Evolutionary conservation across 2,329 filamentous ascomycete species (phyloP), one percentile per base, ranked within the genome.

Genomic region (Aspergillus puulaauensis): DNA sequence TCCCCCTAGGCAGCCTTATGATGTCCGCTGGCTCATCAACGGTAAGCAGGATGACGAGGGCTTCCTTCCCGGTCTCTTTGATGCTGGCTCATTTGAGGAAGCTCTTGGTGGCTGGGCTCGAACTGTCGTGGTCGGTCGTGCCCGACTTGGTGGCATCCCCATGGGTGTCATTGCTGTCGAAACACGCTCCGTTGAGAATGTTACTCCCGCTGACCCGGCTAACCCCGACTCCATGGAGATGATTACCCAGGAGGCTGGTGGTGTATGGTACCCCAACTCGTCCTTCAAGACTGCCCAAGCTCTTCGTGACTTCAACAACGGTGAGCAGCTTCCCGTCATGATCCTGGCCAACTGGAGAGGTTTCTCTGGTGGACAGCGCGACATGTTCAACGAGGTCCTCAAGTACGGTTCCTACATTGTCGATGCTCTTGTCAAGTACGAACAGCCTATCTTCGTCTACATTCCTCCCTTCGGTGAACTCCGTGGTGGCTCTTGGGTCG

Each of bases 381-480:
- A 99, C 79, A 99, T 99, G 95, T 99, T 96, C 87, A 97, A 98
- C 81, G 95, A 99, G 80, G 95, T 99, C 15, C 87, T 99, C 78
- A 99, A 99, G 83, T 99, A 99, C 72, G 95, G 95, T 73, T 97
- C 93, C 17, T 98, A 95, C 84, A 99, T 99, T 72, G 95, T 99
- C 67, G 95, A 99, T 71, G 93, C 93, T 55, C 88, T 99, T 48
- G 92, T 96, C 83, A 96, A 97, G 80, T 99, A 91, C 73, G 91
- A 99, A 83, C 95, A 99, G 82, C 95, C 95, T 55, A 88, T 99
- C 78, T 99, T 99, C 73, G 91, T 99, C 64, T 99, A 99, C 83
- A 99, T 99, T 72, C 95, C 95, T 71, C 95, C 95, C 8, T 91
- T 89, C 71, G 93, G 95, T 68, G 95, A 99, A 79, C 89, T 99